A percentile compares a stretch with the other conserved stretches of the same genome.
Evolutionary conservation across 2,329 filamentous ascomycete genomes (phyloP).

Genomic region (Colletotrichum echinochloae): DNA sequence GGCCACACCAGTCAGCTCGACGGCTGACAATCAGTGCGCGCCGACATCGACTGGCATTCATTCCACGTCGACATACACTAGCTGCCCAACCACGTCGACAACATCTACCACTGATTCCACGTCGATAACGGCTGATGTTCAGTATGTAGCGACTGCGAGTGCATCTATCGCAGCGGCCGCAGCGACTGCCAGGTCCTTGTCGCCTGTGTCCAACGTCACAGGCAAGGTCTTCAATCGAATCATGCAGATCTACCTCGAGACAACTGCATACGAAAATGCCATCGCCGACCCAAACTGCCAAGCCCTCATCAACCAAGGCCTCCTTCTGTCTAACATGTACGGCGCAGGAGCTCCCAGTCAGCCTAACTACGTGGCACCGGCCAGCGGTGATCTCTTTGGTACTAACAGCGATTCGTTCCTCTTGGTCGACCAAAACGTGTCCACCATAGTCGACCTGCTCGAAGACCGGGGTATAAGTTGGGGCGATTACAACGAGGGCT

Average conservation of each 20-base stretch:
- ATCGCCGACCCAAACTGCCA: conserved; percentile 62
- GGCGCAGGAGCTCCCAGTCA: conserved; percentile 73
- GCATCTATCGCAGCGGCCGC: conserved; percentile 65
- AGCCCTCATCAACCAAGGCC: conserved; percentile 47
- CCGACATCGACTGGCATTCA: conserved; percentile 45
- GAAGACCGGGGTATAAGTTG: conserved; percentile 48
- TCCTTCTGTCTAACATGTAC: conserved; percentile 52
- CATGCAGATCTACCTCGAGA: conserved; percentile 81
- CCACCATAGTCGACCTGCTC: conserved; percentile 50
- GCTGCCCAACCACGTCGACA: background rate
- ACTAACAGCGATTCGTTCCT: conserved; percentile 72
- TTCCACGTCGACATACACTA: no score
- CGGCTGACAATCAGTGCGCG: conserved; percentile 53
- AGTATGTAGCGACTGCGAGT: conserved; percentile 53
- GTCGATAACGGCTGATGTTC: background rate
- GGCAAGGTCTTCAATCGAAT: conserved; percentile 82
- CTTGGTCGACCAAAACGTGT: conserved; percentile 67
- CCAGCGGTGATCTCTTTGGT: conserved; percentile 74
- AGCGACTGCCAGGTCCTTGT: conserved; percentile 70
- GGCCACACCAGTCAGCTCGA: conserved; percentile 15
- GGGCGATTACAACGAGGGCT: conserved; percentile 47
- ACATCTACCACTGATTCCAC: no score
- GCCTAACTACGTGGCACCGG: conserved; percentile 74
- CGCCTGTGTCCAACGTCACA: conserved; percentile 72
- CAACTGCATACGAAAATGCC: conserved; percentile 76